Evolutionary conservation across 305 asterid species (phyloP), one percentile per base, ranked within the genome.

Genomic region (Galium porrigens): DNA sequence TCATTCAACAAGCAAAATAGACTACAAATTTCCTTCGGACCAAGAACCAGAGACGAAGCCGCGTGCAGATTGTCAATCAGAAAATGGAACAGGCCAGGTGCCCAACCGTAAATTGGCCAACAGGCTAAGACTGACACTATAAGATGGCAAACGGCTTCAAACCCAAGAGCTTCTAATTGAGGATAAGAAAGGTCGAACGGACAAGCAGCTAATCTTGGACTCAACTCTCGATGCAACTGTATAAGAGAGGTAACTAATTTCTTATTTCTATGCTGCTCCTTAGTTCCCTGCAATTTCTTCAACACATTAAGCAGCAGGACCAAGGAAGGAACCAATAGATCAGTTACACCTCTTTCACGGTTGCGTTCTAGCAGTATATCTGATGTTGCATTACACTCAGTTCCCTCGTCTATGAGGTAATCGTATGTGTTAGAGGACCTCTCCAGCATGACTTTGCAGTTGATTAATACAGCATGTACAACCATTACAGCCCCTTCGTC

Each of bases 401-500:
- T 74, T 64, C 99, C 89, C 81, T 94, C 97, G 81, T 89, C 99
- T 74, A 94, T 94, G 70, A 94, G 95, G 79, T 84, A 87, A 94
- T 94, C 99, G 66, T 84, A 92, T 68, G 79, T 83, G 80, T 84
- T 89, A 71, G 96, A 92, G 55, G 95, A 86, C 81, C 95, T 86
- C 81, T 92, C 97, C 71, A 89, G 91, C 94, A 92, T 86, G 77
- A 89, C 81, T 74, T 79, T 87, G 65, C 99, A 89, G 77, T 87
- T 85, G 74, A 94, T 87, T 64, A 89, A 25, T 71, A 94, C 83
- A 41, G 97, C 97, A 87, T 94, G 99, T 76, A 89, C 67, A 74
- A 94, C 92, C 96, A 89, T 86, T 58, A 89, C 90, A 68, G 95
- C 94, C n/a, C 97, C 99, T 80, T 87, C 97, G 71, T 80, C 95